Base-by-base conservation (phyloP, 495 filamentous ascomycete species). In the Glutinoglossum americanum region DNA sequence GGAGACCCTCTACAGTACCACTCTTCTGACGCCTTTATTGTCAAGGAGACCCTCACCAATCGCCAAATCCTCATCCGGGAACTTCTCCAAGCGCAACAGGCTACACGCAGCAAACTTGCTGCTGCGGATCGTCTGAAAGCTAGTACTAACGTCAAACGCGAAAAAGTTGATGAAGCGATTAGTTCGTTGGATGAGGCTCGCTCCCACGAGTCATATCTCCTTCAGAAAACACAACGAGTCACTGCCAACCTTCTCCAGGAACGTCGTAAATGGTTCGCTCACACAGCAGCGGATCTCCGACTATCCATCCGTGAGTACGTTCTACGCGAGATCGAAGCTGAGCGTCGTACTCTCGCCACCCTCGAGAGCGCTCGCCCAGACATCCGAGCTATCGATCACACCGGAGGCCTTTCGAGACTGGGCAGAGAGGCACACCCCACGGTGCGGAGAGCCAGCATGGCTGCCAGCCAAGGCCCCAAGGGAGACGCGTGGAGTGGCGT, bases 41-140 rank as follows among this genome's bases (percentile, higher is more conserved):
- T 99, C 62, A 99, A 99, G 70, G 93, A 99, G 65, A 96, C 90
- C 25, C 78, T 99, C 61, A 99, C 93, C 21, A 99, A 99, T 71
- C 83, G 93, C 3, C 93, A 99, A 68, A 94, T 99, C 64, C 77
- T 99, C n/a, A 83, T 96, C 33, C 87, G 93, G 51, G 93, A 99
- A 61, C 78, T 96, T 48, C 67, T 94, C 27, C 83, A 92, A 67
- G 89, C 92, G 2, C 85, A 94, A 65, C 84, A 90, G 65, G 71
- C 71, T 45, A 84, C 89, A 8, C 79, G 82, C 44, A 85, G 77
- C 67, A 89, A 87, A 65, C 77, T 85, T 25, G 76, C 80, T 59
- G 89, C 89, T 0, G 87, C 89, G 11, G 89, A 96, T 66, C 81
- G 90, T 17, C 75, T 99, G 61, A 94, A 90, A 66, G 76, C 84